phyloP scores from a whole-genome alignment of 2,329 filamentous ascomycete species.

The Colletotrichum simmondsii region DNA sequence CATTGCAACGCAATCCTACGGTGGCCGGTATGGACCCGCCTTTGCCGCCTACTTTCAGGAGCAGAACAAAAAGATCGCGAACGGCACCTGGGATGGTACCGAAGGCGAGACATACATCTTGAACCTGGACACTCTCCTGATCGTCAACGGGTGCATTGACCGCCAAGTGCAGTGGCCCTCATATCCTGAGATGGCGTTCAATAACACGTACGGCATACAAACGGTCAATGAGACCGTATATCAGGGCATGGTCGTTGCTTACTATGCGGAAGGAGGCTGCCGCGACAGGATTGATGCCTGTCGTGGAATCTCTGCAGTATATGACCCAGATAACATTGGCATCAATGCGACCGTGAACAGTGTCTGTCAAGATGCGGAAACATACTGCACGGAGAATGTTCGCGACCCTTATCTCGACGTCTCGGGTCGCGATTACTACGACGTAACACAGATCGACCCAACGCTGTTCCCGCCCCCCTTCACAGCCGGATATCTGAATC shows the following conservation, averaged over 20 bases:
- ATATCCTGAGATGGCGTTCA: slow-evolving; percentile 45
- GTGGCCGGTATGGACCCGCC: slow-evolving; percentile 68
- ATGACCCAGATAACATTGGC: slow-evolving; percentile 37
- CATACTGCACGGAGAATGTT: slow-evolving; percentile 30
- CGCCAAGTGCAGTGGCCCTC: slow-evolving; percentile 46
- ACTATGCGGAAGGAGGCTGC: slow-evolving; percentile 57
- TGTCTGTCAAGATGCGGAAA: slow-evolving; percentile 30
- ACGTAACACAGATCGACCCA: slow-evolving; percentile 36
- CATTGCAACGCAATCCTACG: slow-evolving; percentile 66
- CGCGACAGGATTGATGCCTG: slow-evolving; percentile 64
- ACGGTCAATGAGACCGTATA: slow-evolving; percentile 46
- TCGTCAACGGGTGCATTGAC: slow-evolving; percentile 69
- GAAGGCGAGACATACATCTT: slow-evolving; percentile 50
- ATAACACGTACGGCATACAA: slow-evolving; percentile 45
- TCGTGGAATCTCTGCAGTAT: slow-evolving; percentile 46
- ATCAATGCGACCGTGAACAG: slow-evolving; percentile 41
- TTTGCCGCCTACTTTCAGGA: slow-evolving; percentile 66
- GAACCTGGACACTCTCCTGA: slow-evolving; percentile 63
- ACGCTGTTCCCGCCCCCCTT: slow-evolving; percentile 35
- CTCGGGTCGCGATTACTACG: slow-evolving; percentile 33
- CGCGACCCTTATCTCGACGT: slow-evolving; percentile 27
- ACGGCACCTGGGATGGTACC: slow-evolving; percentile 45
- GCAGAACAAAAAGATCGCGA: slow-evolving; percentile 63
- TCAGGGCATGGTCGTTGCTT: slow-evolving; percentile 42
- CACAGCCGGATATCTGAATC: slow-evolving; percentile 35